These are phyloP conservation scores for Paraphoma chrysanthemicola DNA, from an alignment of 2,329 filamentous ascomycete species.

Conservation along the genomic window DNA sequence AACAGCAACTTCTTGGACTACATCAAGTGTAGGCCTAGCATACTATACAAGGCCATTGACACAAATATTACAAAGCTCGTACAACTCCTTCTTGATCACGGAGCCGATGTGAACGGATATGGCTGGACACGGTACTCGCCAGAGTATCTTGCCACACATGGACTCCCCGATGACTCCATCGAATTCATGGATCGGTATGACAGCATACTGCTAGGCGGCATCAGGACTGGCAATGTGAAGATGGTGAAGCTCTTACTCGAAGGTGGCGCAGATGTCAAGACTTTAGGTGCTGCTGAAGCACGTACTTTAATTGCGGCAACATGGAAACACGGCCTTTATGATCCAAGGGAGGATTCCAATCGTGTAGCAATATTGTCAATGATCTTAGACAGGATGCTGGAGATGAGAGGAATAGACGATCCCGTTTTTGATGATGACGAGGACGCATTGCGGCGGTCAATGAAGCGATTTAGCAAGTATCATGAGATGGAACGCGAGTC, in stretches of 20 bases:
- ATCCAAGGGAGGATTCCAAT: no score
- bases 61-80: neutral
- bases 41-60: neutral
- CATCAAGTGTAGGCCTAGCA: no score
- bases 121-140: neutral
- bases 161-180: no score
- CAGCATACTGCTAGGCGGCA: neutral
- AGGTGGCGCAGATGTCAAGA: neutral
- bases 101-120: neutral
- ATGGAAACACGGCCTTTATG: no score
- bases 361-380: neutral
- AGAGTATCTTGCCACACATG: no score
- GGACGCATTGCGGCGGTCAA: neutral
- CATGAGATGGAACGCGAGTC: neutral
- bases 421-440: neutral
- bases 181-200: no score
- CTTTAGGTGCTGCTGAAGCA: neutral
- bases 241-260: neutral
- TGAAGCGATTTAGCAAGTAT: neutral
- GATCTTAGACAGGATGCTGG: neutral
- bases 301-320: neutral
- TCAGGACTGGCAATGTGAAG: neutral
- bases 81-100: neutral
- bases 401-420: neutral
- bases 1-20: no score